Conservation (phyloP, 2,329 filamentous ascomycete species). For the Aureobasidium sp. region DNA sequence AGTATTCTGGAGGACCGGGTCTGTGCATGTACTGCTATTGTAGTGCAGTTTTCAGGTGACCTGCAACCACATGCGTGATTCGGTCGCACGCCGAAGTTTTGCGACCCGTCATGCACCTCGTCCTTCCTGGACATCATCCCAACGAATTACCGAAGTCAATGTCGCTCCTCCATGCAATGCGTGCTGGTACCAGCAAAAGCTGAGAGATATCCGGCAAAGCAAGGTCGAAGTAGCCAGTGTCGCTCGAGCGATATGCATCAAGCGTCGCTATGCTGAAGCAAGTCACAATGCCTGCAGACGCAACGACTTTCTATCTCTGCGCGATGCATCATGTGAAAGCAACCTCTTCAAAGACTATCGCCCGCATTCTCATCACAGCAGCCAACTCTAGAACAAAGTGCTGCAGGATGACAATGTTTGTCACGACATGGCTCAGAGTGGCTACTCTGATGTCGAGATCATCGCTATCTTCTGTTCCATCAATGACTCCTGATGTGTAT, state of each 20-base stretch:
- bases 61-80: neutral
- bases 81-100: neutral
- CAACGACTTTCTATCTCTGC: neutral
- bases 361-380: slow-evolving; percentile 42
- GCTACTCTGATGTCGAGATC: slow-evolving; percentile 32
- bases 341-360: slow-evolving; percentile 43
- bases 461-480: slow-evolving; percentile 19
- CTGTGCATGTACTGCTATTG: slow-evolving; percentile 10
- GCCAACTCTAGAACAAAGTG: slow-evolving; percentile 45
- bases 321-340: slow-evolving; percentile 26
- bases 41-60: slow-evolving; percentile 4
- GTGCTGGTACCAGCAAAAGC: neutral
- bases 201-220: neutral
- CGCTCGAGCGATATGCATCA: neutral
- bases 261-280: neutral
- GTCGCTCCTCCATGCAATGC: neutral
- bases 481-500: neutral
- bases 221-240: neutral
- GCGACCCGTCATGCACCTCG: neutral
- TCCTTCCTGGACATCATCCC: neutral
- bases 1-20: neutral
- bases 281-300: neutral
- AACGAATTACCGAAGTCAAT: neutral
- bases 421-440: slow-evolving; percentile 43
- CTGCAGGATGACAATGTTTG: slow-evolving; percentile 45